Evolutionary conservation across 805 yeast species (phyloP).

Genomic region (Tetrapisispora pingtungensis): DNA sequence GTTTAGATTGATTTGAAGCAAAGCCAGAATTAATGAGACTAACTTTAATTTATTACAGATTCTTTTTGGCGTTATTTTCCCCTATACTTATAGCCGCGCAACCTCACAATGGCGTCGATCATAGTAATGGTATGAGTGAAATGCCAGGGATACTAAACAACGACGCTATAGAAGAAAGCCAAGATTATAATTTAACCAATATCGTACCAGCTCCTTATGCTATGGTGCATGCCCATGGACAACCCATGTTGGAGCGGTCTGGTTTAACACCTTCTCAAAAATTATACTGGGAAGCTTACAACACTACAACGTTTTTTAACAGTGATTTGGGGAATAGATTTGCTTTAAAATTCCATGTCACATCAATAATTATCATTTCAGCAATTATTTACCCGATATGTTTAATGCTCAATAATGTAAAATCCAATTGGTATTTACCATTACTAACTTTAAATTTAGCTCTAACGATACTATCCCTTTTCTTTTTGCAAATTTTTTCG

Average conservation of each 20-base stretch:
- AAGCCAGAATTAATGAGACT: neutral
- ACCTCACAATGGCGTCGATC: constrained; percentile 1
- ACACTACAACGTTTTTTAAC: constrained; percentile 66
- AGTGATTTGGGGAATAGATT: constrained; percentile 37
- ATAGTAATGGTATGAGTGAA: neutral
- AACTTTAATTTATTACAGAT: too few relatives aligned
- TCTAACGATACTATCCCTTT: constrained; percentile 39
- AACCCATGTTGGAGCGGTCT: constrained; percentile 55
- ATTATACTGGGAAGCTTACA: constrained; percentile 67
- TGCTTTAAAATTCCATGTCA: constrained; percentile 47
- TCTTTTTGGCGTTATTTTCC: neutral
- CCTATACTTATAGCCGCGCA: neutral
- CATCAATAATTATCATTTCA: constrained; percentile 35
- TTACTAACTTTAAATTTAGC: constrained; percentile 42
- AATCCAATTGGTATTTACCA: constrained; percentile 50
- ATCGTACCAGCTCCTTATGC: constrained; percentile 39
- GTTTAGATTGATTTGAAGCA: neutral
- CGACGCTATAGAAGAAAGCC: neutral
- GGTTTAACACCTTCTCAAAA: constrained; percentile 61
- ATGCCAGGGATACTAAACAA: neutral
- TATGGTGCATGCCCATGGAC: constrained; percentile 48
- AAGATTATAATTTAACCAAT: neutral
- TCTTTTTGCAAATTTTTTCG: constrained; percentile 48
- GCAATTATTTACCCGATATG: constrained; percentile 57
- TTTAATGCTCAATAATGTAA: constrained; percentile 52